Evolutionary conservation across 1,139 yeast species (phyloP).

Genomic region (Taphrina pruni): DNA sequence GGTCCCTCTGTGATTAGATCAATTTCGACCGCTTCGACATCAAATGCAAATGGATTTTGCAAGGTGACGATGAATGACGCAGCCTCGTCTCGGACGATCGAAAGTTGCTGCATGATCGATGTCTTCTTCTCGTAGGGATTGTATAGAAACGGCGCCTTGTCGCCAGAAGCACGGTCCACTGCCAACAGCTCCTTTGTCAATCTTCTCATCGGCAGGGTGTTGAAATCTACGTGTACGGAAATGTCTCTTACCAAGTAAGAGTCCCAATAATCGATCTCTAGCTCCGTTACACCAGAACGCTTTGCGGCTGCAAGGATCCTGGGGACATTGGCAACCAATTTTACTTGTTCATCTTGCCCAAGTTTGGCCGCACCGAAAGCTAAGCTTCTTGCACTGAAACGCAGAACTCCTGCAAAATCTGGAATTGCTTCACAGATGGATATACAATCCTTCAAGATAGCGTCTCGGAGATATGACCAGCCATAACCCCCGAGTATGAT

Average conservation of each 20-base stretch:
- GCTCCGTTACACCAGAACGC: slow-evolving; percentile 49
- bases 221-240: slow-evolving; percentile 40
- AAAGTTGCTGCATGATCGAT: slow-evolving; percentile 19
- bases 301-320: slow-evolving; percentile 50
- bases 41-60: slow-evolving; percentile 84
- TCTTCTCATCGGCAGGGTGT: slow-evolving; percentile 11
- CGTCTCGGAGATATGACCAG: slow-evolving; percentile 68
- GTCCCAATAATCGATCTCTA: slow-evolving; percentile 66
- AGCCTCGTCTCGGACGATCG: slow-evolving; percentile 45
- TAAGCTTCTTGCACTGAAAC: slow-evolving; percentile 61
- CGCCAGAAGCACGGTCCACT: slow-evolving; percentile 44
- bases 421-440: slow-evolving; percentile 60
- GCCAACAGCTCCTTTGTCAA: slow-evolving; percentile 43
- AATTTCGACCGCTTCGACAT: slow-evolving; percentile 65
- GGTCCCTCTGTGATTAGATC: slow-evolving; percentile 46
- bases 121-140: slow-evolving; percentile 53
- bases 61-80: slow-evolving; percentile 56
- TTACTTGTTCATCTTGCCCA: slow-evolving; percentile 59
- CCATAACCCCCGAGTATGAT: slow-evolving; percentile 50
- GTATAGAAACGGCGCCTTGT: slow-evolving; percentile 51
- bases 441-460: slow-evolving; percentile 63
- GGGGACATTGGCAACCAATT: slow-evolving; percentile 49
- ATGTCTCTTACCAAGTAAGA: slow-evolving; percentile 66
- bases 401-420: slow-evolving; percentile 59
- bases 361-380: slow-evolving; percentile 57